Conservation (phyloP, 257 asterid genomes). For the Parsonsia alboflavescens region DNA sequence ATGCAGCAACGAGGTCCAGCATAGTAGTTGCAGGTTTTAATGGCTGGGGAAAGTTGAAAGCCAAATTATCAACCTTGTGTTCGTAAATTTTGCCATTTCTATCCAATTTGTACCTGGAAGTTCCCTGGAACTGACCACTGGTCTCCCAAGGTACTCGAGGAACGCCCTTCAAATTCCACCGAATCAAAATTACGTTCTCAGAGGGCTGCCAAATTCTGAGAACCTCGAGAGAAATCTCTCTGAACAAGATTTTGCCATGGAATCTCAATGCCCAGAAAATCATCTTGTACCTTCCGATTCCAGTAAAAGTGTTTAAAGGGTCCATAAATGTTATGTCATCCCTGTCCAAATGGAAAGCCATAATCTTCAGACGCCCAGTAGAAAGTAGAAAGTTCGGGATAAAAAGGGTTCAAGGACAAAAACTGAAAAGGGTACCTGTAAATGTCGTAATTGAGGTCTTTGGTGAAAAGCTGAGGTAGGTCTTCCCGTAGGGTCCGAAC, state of each 20-base stretch:
- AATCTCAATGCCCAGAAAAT: constrained; percentile 89
- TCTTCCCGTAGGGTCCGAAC: constrained; percentile 91
- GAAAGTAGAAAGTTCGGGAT: not conserved
- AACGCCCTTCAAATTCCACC: constrained; percentile 71
- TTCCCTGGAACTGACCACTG: constrained; percentile 72
- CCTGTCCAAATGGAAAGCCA: constrained; percentile 37
- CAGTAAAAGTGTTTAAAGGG: constrained; percentile 72
- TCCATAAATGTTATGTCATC: constrained; percentile 79
- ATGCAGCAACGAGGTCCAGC: constrained; percentile 61
- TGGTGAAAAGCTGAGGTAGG: constrained; percentile 61
- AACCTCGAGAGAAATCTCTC: constrained; percentile 70
- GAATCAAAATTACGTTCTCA: constrained; percentile 60
- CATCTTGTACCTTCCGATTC: constrained; percentile 66
- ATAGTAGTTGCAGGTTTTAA: constrained; percentile 65
- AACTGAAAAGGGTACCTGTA: constrained; percentile 43
- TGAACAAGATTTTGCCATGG: constrained; percentile 71
- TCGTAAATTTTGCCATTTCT: constrained; percentile 75
- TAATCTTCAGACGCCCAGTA: not conserved
- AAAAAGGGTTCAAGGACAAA: not conserved
- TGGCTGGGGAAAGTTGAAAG: constrained; percentile 63
- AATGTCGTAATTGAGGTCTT: constrained; percentile 75
- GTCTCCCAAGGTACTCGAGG: constrained; percentile 89
- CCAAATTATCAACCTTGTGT: constrained; percentile 81
- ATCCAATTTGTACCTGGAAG: constrained; percentile 75
- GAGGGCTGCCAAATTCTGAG: constrained; percentile 84